Evolutionary conservation across 306 rosid genomes (phyloP), one percentile per base, ranked within the genome.

Genomic region (Urtica urens): DNA sequence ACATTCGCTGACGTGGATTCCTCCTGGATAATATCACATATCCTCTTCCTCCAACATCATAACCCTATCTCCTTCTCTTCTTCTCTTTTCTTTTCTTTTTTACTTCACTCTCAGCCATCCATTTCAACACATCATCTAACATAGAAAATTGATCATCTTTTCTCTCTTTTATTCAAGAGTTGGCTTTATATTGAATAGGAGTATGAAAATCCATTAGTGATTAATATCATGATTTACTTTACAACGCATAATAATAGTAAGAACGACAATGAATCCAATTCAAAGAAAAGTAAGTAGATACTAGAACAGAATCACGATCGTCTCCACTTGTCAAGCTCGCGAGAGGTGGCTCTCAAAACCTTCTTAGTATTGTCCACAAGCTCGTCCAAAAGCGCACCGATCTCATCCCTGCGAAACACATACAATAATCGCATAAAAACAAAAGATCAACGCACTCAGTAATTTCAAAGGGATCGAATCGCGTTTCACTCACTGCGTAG

Each of bases 401-500:
- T 64, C 14, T 88, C 94, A 58, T 78, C 86, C 72, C 86, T 80
- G 72, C 20, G 59, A 25, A 15, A 9, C 8, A n/a, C 1, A 39
- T 39, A 39, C 0, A 18, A 45, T 7, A 7, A 31, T 31, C 37
- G 37, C 37, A 8, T 31, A 8, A 7, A 13, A 31, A 31, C 37
- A 31, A 31, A 13, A 1, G 37, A 31, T 31, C 10, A n/a, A n/a
- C n/a, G n/a, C n/a, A n/a, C n/a, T n/a, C n/a, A n/a, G n/a, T n/a
- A n/a, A n/a, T n/a, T n/a, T n/a, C n/a, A n/a, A n/a, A n/a, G n/a
- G n/a, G n/a, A n/a, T n/a, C n/a, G n/a, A n/a, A n/a, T n/a, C n/a
- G n/a, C n/a, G n/a, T n/a, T n/a, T n/a, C n/a, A n/a, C 93, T 78
- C 76, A 83, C 96, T 72, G 90, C 21, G 81, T 46, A 47, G 83